Percentiles rank a stretch among this genome's conserved stretches.
phyloP scores from a whole-genome alignment of 345 rosid genomes.

The Leavenworthia alabamica region DNA sequence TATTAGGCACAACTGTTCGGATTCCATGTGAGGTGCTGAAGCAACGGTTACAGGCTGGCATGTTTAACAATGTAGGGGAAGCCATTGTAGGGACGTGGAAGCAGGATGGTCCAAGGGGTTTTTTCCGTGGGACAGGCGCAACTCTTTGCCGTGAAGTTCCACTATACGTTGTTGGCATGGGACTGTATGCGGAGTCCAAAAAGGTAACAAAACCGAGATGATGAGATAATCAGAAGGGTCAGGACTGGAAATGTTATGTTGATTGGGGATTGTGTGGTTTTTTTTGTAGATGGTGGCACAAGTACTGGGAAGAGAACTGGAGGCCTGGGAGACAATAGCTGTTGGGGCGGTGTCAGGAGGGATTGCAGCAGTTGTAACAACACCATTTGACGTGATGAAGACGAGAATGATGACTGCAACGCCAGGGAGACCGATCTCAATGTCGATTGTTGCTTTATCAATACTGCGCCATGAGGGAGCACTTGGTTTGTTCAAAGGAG shows the following conservation, averaged over 20 bases:
- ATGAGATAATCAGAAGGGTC: neutral
- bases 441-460: slow-evolving; percentile 66
- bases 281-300: slow-evolving; percentile 57
- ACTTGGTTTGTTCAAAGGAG: slow-evolving; percentile 91
- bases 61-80: slow-evolving; percentile 84
- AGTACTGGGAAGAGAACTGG: slow-evolving; percentile 69
- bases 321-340: slow-evolving; percentile 81
- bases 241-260: neutral
- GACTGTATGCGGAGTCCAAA: slow-evolving; percentile 87
- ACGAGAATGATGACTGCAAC: slow-evolving; percentile 98
- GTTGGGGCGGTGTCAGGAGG: slow-evolving; percentile 98
- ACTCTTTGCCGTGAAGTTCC: slow-evolving; percentile 98
- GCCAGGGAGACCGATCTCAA: slow-evolving; percentile 64
- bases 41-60: slow-evolving; percentile 92
- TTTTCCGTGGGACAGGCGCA: slow-evolving; percentile 96
- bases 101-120: slow-evolving; percentile 84
- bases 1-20: slow-evolving; percentile 89
- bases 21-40: slow-evolving; percentile 97
- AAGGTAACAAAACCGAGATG: slow-evolving; percentile 45
- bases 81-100: slow-evolving; percentile 89
- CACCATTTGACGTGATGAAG: slow-evolving; percentile 97
- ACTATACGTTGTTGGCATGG: slow-evolving; percentile 91
- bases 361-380: slow-evolving; percentile 76
- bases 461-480: slow-evolving; percentile 89
- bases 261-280: neutral